Evolutionary conservation across 2,329 filamentous ascomycete species (phyloP).

Genomic region (Alternaria panax): DNA sequence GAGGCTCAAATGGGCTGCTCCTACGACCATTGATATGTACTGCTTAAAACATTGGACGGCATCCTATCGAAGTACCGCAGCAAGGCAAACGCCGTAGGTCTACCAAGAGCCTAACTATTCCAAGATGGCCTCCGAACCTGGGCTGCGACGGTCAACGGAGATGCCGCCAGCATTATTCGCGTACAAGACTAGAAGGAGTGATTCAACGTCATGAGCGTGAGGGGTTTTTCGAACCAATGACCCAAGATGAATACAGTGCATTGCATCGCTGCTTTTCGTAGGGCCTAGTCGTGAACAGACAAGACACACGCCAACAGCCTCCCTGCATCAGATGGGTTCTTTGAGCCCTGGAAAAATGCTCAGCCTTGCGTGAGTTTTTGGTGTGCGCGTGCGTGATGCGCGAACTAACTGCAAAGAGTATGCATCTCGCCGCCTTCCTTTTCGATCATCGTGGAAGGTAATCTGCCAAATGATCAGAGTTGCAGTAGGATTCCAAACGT

Average conservation of each 20-base stretch:
- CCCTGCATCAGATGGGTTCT: background rate
- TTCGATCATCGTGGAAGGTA: conserved; percentile 8
- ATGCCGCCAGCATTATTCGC: conserved; percentile 5
- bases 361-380: background rate
- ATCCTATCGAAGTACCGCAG: conserved; percentile 7
- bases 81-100: conserved; percentile 2
- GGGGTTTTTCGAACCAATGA: background rate
- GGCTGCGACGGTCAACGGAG: conserved; percentile 1
- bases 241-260: background rate
- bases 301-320: too few species aligned
- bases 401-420: conserved; percentile 1
- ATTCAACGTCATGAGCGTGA: background rate
- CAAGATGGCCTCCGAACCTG: conserved; percentile 3
- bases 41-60: background rate
- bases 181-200: background rate
- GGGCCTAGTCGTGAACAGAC: background rate
- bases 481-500: conserved; percentile 10
- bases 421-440: conserved; percentile 11
- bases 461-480: conserved; percentile 7
- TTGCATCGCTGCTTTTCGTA: background rate
- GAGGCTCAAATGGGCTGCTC: background rate
- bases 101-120: conserved; percentile 16
- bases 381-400: background rate
- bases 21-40: background rate
- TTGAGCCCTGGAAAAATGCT: background rate